Evolutionary conservation across 2,329 filamentous ascomycete genomes (phyloP).

Genomic region (Xylariaceae sp.): DNA sequence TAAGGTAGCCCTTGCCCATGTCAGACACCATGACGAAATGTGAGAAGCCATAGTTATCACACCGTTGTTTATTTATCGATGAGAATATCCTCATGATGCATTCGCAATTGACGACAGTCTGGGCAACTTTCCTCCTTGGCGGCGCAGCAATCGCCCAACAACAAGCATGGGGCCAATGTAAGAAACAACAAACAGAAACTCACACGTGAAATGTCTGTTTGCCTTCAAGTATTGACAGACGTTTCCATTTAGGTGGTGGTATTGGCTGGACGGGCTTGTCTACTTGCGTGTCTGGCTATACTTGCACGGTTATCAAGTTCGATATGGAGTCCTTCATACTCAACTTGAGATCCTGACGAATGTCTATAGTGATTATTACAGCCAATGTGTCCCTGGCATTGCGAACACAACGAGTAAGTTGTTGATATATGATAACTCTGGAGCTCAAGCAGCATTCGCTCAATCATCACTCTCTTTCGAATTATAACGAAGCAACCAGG

Average conservation of each 20-base stretch:
- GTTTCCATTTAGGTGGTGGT: conserved; percentile 11
- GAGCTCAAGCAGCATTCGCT: background rate
- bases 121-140: conserved; percentile 5
- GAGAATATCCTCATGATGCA: conserved; percentile 5
- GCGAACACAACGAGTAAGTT: conserved; percentile 13
- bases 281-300: conserved; percentile 18
- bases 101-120: background rate
- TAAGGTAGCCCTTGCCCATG: background rate
- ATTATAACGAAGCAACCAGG: background rate
- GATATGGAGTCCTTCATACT: background rate
- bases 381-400: conserved; percentile 17
- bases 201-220: background rate
- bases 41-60: too few species aligned
- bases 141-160: conserved; percentile 15
- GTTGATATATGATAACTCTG: background rate
- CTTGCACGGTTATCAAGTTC: conserved; percentile 15
- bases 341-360: conserved; percentile 1
- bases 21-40: background rate
- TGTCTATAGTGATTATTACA: conserved; percentile 17
- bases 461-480: background rate
- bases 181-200: background rate
- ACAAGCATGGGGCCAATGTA: conserved; percentile 17
- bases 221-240: background rate
- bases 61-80: background rate
- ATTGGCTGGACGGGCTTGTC: conserved; percentile 8